These are phyloP conservation scores for Chaetomiaceae sp. DNA, from an alignment of 2,329 filamentous ascomycete genomes.

Conservation along the genomic window DNA sequence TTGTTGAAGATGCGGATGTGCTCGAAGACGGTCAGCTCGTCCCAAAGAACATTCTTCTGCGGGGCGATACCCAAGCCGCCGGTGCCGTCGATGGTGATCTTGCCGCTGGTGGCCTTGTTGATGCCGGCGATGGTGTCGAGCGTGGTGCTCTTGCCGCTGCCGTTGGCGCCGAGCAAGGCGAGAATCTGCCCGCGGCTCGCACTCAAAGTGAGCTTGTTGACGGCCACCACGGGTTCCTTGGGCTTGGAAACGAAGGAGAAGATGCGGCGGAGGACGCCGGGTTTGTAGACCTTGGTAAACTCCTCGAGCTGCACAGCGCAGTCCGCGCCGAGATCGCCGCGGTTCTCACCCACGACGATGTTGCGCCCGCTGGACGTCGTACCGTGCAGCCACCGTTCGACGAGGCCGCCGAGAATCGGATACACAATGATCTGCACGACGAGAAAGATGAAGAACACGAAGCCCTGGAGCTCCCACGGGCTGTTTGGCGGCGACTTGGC, in stretches of 20 bases:
- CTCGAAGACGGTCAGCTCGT: constrained; percentile 78
- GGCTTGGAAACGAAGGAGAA: constrained; percentile 44
- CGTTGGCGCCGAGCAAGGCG: constrained; percentile 82
- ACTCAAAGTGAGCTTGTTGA: constrained; percentile 66
- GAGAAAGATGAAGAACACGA: constrained; percentile 73
- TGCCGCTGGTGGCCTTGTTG: constrained; percentile 69
- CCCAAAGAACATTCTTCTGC: constrained; percentile 93
- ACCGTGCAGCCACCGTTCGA: constrained; percentile 73
- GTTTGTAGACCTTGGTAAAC: constrained; percentile 75
- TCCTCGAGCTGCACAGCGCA: constrained; percentile 64
- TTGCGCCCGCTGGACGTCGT: constrained; percentile 62
- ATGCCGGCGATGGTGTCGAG: constrained; percentile 83
- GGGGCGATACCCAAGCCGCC: constrained; percentile 83
- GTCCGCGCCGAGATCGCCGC: constrained; percentile 30
- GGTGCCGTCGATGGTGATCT: constrained; percentile 71
- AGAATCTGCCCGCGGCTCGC: constrained; percentile 78
- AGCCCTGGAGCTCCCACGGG: constrained; percentile 66
- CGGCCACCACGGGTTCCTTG: constrained; percentile 70
- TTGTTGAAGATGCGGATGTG: constrained; percentile 80
- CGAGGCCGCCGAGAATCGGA: constrained; percentile 66
- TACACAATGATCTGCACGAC: constrained; percentile 74
- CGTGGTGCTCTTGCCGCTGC: constrained; percentile 85
- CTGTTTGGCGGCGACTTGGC: constrained; percentile 57
- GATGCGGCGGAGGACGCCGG: constrained; percentile 55
- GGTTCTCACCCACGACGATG: constrained; percentile 37